Evolutionary conservation across 257 asterid species (phyloP), one percentile per base, ranked within the genome.

Genomic region (Marsdenia floribunda): DNA sequence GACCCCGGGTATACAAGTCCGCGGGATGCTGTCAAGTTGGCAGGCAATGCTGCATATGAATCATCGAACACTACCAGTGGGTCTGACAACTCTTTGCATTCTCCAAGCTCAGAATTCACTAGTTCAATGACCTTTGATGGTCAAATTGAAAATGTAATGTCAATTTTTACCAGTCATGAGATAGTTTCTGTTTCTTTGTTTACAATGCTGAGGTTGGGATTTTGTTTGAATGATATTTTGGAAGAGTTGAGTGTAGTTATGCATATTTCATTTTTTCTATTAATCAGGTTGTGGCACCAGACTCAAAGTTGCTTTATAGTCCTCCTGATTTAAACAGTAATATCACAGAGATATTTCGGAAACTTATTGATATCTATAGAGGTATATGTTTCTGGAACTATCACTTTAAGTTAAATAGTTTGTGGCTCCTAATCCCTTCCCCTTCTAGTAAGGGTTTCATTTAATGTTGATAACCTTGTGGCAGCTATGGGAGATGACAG

Each of bases 271-370:
- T 16, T 63, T 15, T 22, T 49, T 73, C 52, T 54, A 12, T 81
- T 33, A 65, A 78, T 72, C 91, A 94, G 99, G 90, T 78, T 72
- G 82, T 82, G 22, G 24, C 82, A 60, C 81, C 87, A 13, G 89
- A 83, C 33, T 79, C 90, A 68, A 83, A 96, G 64, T 82, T 76
- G 82, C 88, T 86, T 53, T 94, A 94, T 79, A 84, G 72, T 35
- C 99, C 99, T 81, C 99, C 99, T 13, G 95, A 94, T 87, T 72
- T 94, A 76, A 94, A 92, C 84, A 85, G 83, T 83, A 86, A 94
- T 79, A 89, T 94, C 80, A 94, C 97, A 49, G 82, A 78, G 82
- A 84, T 89, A 86, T 94, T 94, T 80, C 91, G 91, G 82, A 92
- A 87, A 96, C 97, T 94, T 49, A 77, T 90, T 50, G 90, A 90